Base-by-base conservation (phyloP, 805 yeast genomes). In the Cyberlindnera americana region DNA sequence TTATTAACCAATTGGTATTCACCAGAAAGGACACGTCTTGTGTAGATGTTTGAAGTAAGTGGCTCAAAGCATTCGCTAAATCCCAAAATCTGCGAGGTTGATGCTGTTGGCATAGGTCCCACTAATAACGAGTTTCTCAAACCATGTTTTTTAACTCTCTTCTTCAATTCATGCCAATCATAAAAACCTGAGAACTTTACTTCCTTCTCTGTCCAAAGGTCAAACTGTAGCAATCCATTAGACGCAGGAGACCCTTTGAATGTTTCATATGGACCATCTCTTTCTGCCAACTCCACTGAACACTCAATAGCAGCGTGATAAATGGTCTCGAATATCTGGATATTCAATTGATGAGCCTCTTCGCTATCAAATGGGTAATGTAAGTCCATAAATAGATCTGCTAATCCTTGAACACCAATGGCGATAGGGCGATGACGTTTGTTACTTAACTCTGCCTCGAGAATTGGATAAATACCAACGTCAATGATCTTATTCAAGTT, bases 21-120 rank as follows among this genome's bases (percentile, higher is more conserved):
- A 32, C 98, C 98, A 14, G 97, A 84, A 6, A 88, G 67, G 3
- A 89, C 96, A 56, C 98, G 78, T 54, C 98, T 77, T 31, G 86
- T 77, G 65, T 90, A 93, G 52, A 93, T 78, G 65, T 91, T 91
- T 13, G 97, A 88, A 6, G 98, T 90, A 60, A 81, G 78, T 6
- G 99, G 98, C 64, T 93, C 99, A 63, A 91, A 91, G 63, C 97
- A 91, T 66, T 91, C 99, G 54, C 81, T 89, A 68, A 75, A 87
- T 18, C 98, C 98, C 38, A 91, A 67, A 35, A 91, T 91, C 69
- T 90, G 97, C 3, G 99, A 93, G 0, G 99, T 93, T 1, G 98
- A 89, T 1, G 99, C 98, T 8, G 98, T 91, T 23, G 99, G 99
- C 99, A 91, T 91, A 36, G 96, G 95, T 3, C 95, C 97, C 21